These are phyloP conservation scores for Tremella mesenterica DNA, from an alignment of 768 basidiomycete species.

Conservation along the genomic window DNA sequence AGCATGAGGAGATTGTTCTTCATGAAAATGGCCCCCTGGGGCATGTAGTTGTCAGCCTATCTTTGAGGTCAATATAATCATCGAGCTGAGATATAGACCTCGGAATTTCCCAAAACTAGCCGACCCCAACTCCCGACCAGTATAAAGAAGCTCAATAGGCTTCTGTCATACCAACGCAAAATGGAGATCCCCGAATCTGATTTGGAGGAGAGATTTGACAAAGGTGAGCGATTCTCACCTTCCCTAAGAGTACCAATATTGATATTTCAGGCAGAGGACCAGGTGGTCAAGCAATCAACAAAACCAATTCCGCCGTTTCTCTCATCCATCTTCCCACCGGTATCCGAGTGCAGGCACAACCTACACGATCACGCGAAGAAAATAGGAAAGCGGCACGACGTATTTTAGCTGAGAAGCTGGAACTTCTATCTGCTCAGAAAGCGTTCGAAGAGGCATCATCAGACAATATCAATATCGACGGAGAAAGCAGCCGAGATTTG, in stretches of 20 bases:
- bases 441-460: background rate
- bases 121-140: constrained; percentile 29
- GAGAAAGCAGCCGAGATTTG: constrained; percentile 44
- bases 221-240: constrained; percentile 51
- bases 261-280: constrained; percentile 65
- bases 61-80: too few species aligned
- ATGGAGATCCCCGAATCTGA: constrained; percentile 70
- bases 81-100: too few species aligned
- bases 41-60: too few species aligned
- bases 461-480: constrained; percentile 48
- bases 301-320: constrained; percentile 73
- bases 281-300: constrained; percentile 95
- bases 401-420: constrained; percentile 63
- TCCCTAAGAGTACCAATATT: constrained; percentile 16
- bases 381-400: constrained; percentile 72
- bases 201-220: constrained; percentile 76
- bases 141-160: constrained; percentile 40
- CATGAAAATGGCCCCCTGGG: too few species aligned
- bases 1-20: too few species aligned
- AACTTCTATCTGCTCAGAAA: constrained; percentile 5
- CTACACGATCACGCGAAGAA: constrained; percentile 70
- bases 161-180: constrained; percentile 36
- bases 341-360: constrained; percentile 75
- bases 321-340: constrained; percentile 82
- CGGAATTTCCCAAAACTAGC: background rate